phyloP scores from a whole-genome alignment of 345 rosid species.

The Triadica sebifera region DNA sequence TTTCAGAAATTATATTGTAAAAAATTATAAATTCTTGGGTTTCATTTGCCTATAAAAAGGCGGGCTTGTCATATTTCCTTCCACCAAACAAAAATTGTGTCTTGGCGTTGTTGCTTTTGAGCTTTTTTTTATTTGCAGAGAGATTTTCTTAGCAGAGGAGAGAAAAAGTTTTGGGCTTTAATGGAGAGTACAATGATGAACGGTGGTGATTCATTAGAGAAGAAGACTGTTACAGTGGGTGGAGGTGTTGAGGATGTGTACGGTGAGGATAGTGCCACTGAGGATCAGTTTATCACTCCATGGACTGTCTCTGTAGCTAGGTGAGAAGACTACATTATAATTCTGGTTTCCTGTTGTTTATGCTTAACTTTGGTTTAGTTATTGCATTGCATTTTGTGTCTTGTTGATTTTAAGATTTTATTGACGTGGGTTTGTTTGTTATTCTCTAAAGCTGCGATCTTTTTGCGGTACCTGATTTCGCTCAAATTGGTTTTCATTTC shows the following conservation, averaged over 20 bases:
- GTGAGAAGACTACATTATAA: slow-evolving; percentile 30
- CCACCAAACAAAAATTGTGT: neutral
- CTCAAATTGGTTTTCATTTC: neutral
- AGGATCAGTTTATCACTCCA: slow-evolving; percentile 89
- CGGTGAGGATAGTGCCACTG: slow-evolving; percentile 78
- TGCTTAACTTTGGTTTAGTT: neutral
- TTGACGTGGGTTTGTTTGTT: neutral
- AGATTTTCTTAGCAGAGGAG: slow-evolving; percentile 23
- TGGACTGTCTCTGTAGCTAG: slow-evolving; percentile 89
- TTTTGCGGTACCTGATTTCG: neutral
- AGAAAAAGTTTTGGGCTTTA: slow-evolving; percentile 29
- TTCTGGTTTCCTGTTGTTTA: neutral
- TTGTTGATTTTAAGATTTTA: neutral
- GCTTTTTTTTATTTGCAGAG: slow-evolving; percentile 29
- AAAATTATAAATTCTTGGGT: neutral
- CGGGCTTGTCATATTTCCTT: neutral
- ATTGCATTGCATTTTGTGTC: neutral
- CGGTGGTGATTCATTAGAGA: slow-evolving; percentile 32
- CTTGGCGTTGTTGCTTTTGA: neutral
- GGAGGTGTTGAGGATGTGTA: slow-evolving; percentile 68
- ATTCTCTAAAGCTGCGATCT: neutral
- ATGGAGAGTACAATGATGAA: slow-evolving; percentile 36
- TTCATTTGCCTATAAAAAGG: slow-evolving; percentile 24
- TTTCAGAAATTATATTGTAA: neutral
- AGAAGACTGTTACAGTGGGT: slow-evolving; percentile 36